Evolutionary conservation across 495 filamentous ascomycete genomes (phyloP), one percentile per base, ranked within the genome.

Genomic region (Recurvomyces mirabilis): DNA sequence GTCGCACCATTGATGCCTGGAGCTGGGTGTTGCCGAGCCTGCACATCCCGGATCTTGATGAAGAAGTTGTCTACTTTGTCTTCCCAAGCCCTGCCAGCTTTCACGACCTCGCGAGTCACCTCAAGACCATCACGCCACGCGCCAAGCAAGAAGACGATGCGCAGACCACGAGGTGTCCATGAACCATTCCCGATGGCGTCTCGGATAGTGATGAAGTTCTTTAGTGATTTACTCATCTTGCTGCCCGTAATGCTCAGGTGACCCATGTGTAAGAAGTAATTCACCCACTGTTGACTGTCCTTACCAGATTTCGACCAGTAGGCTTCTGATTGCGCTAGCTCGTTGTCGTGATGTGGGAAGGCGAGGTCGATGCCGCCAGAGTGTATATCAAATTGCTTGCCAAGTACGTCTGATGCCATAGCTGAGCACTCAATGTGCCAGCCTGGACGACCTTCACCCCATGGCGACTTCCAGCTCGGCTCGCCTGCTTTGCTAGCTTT

Each of bases 351-450:
- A 63, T 98, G 91, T 1, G 91, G 91, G 62, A 96, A 96, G 5
- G 81, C 79, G 40, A 96, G 71, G 61, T 98, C 91, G 41, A 94
- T 81, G 28, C 91, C 91, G 7, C 91, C 91, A 17, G 84, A 89
- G 60, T 96, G 88, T 38, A 96, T 83, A 63, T 98, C 91, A 62
- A 98, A 82, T 42, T 75, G 67, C 31, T 75, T 67, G 6, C 89
- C 91, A 4, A 98, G 68, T 24, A 82, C 75, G 43, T 85, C 82
- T 2, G 81, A 87, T 0, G 88, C 87, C 91, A 98, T 98, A 1
- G 85, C 88, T 0, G 83, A 91, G 75, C 91, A 98, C 67, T 98
- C 89, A 49, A 98, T 95, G 61, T 96, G 91, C 91, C 87, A 95
- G 13, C 91, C 91, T 0, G 91, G 91, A 15, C 91, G 71, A 20